Conservation (phyloP, 2,329 filamentous ascomycete genomes). For the Penicillium concentricum region DNA sequence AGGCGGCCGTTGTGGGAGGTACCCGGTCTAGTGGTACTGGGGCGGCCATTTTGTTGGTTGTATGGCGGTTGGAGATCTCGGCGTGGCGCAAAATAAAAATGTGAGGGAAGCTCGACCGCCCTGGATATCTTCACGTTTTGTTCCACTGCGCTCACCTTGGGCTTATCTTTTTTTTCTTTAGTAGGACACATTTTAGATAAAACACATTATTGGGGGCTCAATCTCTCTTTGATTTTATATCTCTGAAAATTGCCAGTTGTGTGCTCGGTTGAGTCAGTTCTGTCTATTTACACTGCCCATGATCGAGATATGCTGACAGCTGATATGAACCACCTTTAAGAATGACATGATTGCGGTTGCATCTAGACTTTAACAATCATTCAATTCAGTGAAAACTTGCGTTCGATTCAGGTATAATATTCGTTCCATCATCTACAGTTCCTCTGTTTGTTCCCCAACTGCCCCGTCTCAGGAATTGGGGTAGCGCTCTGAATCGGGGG, state of each 20-base stretch:
- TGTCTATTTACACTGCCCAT: not conserved
- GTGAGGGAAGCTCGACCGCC: slow-evolving; percentile 8
- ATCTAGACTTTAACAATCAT: not conserved
- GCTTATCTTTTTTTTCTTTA: not conserved
- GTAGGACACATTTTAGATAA: not conserved
- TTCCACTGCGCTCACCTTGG: not conserved
- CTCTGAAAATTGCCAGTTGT: not conserved
- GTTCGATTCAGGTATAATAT: not conserved
- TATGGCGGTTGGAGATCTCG: not conserved
- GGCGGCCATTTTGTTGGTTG: slow-evolving; percentile 31
- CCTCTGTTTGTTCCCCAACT: not conserved
- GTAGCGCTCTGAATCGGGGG: no score
- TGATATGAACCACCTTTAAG: not conserved
- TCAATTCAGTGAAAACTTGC: not conserved
- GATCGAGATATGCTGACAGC: not conserved
- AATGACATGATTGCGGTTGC: not conserved
- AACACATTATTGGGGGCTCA: not conserved
- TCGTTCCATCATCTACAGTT: not conserved
- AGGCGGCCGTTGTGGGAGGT: slow-evolving; percentile 55
- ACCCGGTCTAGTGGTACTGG: slow-evolving; percentile 37
- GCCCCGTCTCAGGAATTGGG: not conserved
- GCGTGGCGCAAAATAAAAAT: not conserved
- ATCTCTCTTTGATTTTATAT: not conserved
- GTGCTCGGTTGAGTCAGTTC: not conserved
- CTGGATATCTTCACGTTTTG: not conserved